Base-by-base conservation (phyloP, 192 early-diverging fungal species). In the Phycomyces nitens region DNA sequence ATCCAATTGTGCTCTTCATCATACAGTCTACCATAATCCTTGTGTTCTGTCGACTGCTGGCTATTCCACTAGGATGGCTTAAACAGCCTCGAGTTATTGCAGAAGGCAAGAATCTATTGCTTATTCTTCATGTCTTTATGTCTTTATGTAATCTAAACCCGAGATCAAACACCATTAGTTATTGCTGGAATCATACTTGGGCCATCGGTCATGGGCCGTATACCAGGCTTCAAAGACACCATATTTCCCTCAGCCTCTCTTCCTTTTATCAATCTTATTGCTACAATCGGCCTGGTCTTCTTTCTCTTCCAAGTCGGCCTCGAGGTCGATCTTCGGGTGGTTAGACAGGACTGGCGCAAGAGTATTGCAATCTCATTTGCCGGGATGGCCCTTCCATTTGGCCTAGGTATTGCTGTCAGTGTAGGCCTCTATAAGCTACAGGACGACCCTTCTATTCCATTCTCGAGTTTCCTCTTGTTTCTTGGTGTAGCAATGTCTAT, bases 401-500 rank as follows among this genome's bases (percentile, higher is more conserved):
- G 76, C 34, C 70, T 90, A 27, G 89, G 91, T 38, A 73, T 84
- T 18, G 93, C 88, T 8, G 86, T 91, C 11, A 84, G 86, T 66
- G 85, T 87, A 54, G 82, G 88, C 21, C 68, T 93, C 3, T 94
- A 88, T 63, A 65, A 81, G 21, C 55, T 82, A 10, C 63, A 88
- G 21, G 73, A 80, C 24, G 57, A 81, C 2, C 44, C 58, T 7
- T 59, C 71, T 22, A 76, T 73, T 12, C 56, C 73, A 3, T 95
- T 92, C 73, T 63, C 73, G 15, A 87, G 78, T 18, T 96, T 94
- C 68, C 53, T 97, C 20, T 83, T 94, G 55, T 97, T 95, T 73
- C 77, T 83, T 22, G 93, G 94, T 44, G 95, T 97, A 7, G 91
- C 92, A 50, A 93, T 96, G 88, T 77, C 89, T 34, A 94, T 96